Evolutionary conservation across 345 rosid species (phyloP), one percentile per base, ranked within the genome.

Genomic region (Boechera stricta): DNA sequence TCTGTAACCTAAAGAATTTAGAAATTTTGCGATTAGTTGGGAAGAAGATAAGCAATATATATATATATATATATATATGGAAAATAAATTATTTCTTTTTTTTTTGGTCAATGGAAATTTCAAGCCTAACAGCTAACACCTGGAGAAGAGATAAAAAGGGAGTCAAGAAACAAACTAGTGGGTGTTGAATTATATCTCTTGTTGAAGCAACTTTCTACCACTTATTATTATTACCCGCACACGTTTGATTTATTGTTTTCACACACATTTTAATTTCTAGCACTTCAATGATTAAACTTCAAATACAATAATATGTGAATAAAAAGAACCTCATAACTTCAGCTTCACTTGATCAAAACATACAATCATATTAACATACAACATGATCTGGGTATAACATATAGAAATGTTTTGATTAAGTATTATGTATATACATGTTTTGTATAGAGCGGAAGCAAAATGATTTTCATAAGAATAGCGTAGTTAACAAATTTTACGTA

Each of bases 121-220:
- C 12, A 70, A 70, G 61, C 66, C 60, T 44, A 45, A 77, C 75
- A 71, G 67, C 72, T 77, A 47, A 77, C 80, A 71, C 72, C 72
- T 77, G 76, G 76, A 77, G 66, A 45, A 45, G 51, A 77, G 67
- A 64, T 64, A 42, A 9, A 44, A 62, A 52, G 57, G 69, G 21
- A 76, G 39, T 45, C 73, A 67, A 68, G 55, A 68, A 76, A 64
- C 35, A 55, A 64, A 45, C 36, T 71, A 77, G 80, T 77, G 76
- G 71, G 59, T 71, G 67, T 56, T 55, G 66, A 47, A 70, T 71
- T 56, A 63, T 70, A 11, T 63, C 45, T 77, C 60, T 77, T 64
- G 60, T 64, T 55, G 52, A 77, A 64, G n/a, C 65, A 63, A 63
- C 67, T 77, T 70, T 70, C 80, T 69, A 47, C 80, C 59, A 35